Evolutionary conservation across 257 asterid genomes (phyloP).

Genomic region (Nicotiana undulata): DNA sequence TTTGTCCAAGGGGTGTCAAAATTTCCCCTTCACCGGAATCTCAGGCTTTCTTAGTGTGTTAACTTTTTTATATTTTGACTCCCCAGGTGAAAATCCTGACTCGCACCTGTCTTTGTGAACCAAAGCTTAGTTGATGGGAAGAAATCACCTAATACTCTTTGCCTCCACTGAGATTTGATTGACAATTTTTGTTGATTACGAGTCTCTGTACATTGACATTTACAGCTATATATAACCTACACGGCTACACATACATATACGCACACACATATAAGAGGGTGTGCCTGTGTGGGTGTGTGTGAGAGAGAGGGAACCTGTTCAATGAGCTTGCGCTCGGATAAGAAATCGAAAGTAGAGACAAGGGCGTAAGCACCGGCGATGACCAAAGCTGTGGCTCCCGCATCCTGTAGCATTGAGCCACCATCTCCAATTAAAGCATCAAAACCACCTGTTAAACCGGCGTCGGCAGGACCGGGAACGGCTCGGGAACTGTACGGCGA

Average conservation of each 20-base stretch:
- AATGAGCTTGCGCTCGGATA: slow-evolving; percentile 58
- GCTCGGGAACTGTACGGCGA: not conserved
- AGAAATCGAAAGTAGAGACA: slow-evolving; percentile 61
- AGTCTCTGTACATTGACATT: not conserved
- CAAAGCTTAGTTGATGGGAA: too few relatives aligned
- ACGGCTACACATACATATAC: not conserved
- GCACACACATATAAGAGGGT: too few relatives aligned
- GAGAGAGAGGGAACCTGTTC: slow-evolving; percentile 47
- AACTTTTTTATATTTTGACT: too few relatives aligned
- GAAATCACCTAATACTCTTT: too few relatives aligned
- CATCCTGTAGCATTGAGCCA: slow-evolving; percentile 42
- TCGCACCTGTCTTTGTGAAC: too few relatives aligned
- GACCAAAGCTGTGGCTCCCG: slow-evolving; percentile 66
- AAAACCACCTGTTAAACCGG: not conserved
- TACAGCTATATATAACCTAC: not conserved
- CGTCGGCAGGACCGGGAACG: slow-evolving; percentile 15
- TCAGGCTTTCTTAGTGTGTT: too few relatives aligned
- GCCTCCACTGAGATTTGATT: too few relatives aligned
- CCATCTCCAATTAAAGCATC: slow-evolving; percentile 20
- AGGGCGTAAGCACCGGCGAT: slow-evolving; percentile 72
- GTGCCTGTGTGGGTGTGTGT: not conserved
- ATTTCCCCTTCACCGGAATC: too few relatives aligned
- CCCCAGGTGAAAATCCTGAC: too few relatives aligned
- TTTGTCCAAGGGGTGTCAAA: too few relatives aligned
- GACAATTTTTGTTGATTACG: not conserved